Evolutionary conservation across 495 filamentous ascomycete genomes (phyloP).

Genomic region (Penicillium subrubescens): DNA sequence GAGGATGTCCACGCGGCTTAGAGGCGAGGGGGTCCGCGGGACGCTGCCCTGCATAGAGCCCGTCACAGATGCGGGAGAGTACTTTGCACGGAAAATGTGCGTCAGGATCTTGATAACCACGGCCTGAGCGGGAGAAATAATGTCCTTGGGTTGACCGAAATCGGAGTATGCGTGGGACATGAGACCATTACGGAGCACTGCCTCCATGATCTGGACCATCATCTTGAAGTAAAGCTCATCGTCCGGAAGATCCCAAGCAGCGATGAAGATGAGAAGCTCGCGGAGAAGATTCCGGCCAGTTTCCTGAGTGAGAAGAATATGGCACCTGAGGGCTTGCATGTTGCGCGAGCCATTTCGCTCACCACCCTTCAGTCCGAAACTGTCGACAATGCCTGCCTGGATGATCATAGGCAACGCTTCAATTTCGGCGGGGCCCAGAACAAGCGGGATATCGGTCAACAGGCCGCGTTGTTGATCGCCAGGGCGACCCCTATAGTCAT

Average conservation of each 20-base stretch:
- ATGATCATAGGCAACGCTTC: constrained; percentile 94
- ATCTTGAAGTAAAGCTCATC: constrained; percentile 92
- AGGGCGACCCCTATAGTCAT: constrained; percentile 78
- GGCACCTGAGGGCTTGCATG: constrained; percentile 81
- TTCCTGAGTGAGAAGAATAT: constrained; percentile 82
- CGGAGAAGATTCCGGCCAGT: constrained; percentile 84
- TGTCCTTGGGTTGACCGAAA: constrained; percentile 90
- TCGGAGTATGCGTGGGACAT: constrained; percentile 88
- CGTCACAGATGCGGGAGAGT: constrained; percentile 54
- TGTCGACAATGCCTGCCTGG: constrained; percentile 78
- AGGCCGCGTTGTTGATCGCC: constrained; percentile 85
- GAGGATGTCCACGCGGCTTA: constrained; percentile 61
- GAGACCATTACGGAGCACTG: constrained; percentile 81
- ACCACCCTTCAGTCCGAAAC: constrained; percentile 47
- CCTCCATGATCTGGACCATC: constrained; percentile 93
- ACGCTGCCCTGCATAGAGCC: constrained; percentile 41
- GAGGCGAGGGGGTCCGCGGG: constrained; percentile 35
- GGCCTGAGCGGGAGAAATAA: constrained; percentile 91
- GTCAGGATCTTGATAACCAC: constrained; percentile 88
- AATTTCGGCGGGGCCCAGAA: constrained; percentile 89
- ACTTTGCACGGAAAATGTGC: constrained; percentile 78
- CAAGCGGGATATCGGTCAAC: constrained; percentile 90
- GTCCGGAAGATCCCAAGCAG: constrained; percentile 91
- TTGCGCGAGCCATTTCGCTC: constrained; percentile 68
- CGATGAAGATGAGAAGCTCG: constrained; percentile 92